phyloP scores from a whole-genome alignment of 2,329 filamentous ascomycete species.

The Trematosphaeria pertusa region DNA sequence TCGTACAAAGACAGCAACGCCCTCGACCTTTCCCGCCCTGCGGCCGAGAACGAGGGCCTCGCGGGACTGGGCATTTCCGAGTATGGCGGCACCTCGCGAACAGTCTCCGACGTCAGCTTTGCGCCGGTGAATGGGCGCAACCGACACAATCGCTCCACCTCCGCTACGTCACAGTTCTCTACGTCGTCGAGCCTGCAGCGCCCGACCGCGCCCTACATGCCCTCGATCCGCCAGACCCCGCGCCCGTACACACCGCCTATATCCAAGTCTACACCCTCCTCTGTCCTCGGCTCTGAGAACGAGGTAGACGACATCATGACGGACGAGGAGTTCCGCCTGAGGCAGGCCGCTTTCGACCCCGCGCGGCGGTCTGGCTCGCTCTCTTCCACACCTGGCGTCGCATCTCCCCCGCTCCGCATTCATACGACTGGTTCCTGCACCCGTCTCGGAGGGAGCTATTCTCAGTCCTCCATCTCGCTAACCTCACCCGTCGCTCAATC shows the following conservation, averaged over 20 bases:
- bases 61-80: slow-evolving; percentile 63
- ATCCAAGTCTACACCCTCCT: slow-evolving; percentile 58
- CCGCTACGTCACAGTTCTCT: slow-evolving; percentile 62
- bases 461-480: slow-evolving; percentile 61
- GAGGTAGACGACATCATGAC: slow-evolving; percentile 54
- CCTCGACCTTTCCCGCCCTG: slow-evolving; percentile 63
- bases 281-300: slow-evolving; percentile 54
- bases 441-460: slow-evolving; percentile 56
- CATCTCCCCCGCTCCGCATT: slow-evolving; percentile 43
- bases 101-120: slow-evolving; percentile 55
- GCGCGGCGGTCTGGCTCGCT: slow-evolving; percentile 54
- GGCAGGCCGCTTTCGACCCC: slow-evolving; percentile 47
- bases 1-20: slow-evolving; percentile 57
- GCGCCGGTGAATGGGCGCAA: slow-evolving; percentile 47
- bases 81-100: slow-evolving; percentile 46
- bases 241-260: slow-evolving; percentile 62
- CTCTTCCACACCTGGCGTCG: slow-evolving; percentile 49
- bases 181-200: slow-evolving; percentile 56
- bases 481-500: slow-evolving; percentile 49
- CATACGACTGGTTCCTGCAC: slow-evolving; percentile 51
- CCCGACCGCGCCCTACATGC: slow-evolving; percentile 60
- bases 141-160: slow-evolving; percentile 60
- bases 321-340: slow-evolving; percentile 54
- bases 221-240: slow-evolving; percentile 63
- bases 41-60: slow-evolving; percentile 60